Base-by-base conservation (phyloP, 2,329 filamentous ascomycete genomes). In the Neonectria sp. region DNA sequence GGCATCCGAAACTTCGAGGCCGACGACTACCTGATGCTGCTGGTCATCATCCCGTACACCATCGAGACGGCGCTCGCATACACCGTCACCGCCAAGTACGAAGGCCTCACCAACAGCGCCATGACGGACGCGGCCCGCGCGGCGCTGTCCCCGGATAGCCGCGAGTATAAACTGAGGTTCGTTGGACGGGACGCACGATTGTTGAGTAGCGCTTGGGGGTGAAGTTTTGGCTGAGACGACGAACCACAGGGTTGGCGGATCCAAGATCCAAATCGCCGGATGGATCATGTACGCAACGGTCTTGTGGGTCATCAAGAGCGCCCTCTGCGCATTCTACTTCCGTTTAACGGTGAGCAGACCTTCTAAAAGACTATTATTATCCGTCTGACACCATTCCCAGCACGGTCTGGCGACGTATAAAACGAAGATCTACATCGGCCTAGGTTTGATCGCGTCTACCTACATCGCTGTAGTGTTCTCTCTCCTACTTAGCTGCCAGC, bases 251-350 rank as follows among this genome's bases (percentile, higher is more conserved):
- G 81, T 87, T 13, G 81, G 80, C 6, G 87, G 86, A 0, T 87
- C 86, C 13, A 88, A 88, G 74, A 84, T 85, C 0, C 86, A 89
- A 62, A 75, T 89, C 11, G 75, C 85, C 0, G 87, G 87, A 8
- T 88, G 86, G 85, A 80, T 82, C 6, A 75, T 85, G 24, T 89
- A 89, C 60, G 82, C 83, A 0, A 77, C 83, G 0, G 73, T 87
- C 1, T 70, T 89, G 1, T 89, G 87, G 87, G 68, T 83, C 6
- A 72, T 89, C 67, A 89, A 89, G 73, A 75, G 80, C 2, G 87
- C 86, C 65, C 84, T 88, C 80, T 81, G 83, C 11, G 79, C 86
- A 37, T 88, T 86, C 70, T 89, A 88, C 73, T 79, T 82, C 12
- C 80, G 87, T 57, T 77, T 89, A 17, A 87, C 84, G 75, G 76